A percentile compares a stretch with the other conserved stretches of the same genome.
Evolutionary conservation across 2,329 filamentous ascomycete genomes (phyloP).

Genomic region (Phialophora tarda): DNA sequence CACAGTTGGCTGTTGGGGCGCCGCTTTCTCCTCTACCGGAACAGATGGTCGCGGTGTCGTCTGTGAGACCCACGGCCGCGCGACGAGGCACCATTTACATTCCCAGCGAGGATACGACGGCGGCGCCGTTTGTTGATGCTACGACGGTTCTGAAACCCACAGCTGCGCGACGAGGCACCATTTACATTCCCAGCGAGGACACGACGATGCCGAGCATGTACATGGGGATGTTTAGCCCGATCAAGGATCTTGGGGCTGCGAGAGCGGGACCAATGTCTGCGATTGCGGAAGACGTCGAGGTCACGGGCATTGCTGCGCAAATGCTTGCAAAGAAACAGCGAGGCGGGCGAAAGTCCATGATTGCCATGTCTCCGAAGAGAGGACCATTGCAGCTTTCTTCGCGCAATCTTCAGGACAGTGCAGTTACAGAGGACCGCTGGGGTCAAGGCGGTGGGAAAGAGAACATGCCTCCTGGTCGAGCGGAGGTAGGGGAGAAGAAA

Average conservation of each 20-base stretch:
- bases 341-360: background rate
- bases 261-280: background rate
- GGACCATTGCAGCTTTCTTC: constrained; percentile 56
- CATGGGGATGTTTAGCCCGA: constrained; percentile 52
- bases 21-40: constrained; percentile 17
- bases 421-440: constrained; percentile 52
- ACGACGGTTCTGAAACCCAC: constrained; percentile 24
- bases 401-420: constrained; percentile 49
- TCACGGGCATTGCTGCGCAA: constrained; percentile 44
- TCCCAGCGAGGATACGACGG: constrained; percentile 49
- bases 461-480: constrained; percentile 62
- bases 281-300: constrained; percentile 28
- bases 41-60: constrained; percentile 8
- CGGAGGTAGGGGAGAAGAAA: constrained; percentile 10
- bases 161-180: constrained; percentile 46
- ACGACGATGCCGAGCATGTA: constrained; percentile 51
- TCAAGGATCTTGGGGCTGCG: constrained; percentile 42
- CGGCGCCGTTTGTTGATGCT: constrained; percentile 20
- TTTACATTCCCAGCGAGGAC: constrained; percentile 52
- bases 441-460: constrained; percentile 66
- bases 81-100: constrained; percentile 51
- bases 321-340: constrained; percentile 43
- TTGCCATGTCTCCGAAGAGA: constrained; percentile 38
- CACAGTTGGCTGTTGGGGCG: background rate
- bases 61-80: constrained; percentile 36